A percentile compares a stretch with the other conserved stretches of the same genome.
Evolutionary conservation across 176 grass and related monocot genomes (phyloP).

Genomic region (Echinochloa phyllopogon): DNA sequence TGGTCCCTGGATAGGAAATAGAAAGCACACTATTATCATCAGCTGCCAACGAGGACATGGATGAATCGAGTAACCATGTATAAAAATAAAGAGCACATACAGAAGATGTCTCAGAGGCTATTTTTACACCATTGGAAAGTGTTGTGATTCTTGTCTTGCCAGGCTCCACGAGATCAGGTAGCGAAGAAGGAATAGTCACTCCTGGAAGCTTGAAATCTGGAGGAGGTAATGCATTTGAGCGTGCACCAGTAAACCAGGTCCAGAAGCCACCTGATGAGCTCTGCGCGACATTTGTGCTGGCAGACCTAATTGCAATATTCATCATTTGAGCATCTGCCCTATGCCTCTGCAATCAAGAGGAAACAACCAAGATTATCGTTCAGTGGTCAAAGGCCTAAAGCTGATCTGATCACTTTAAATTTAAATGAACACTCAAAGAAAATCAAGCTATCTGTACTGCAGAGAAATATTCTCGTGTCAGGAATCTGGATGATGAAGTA

Average conservation of each 20-base stretch:
- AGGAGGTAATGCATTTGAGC: conserved; percentile 68
- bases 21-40: conserved; percentile 30
- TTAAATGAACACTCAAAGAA: neutral
- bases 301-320: conserved; percentile 55
- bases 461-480: neutral
- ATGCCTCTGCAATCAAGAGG: conserved; percentile 46
- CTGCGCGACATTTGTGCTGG: conserved; percentile 67
- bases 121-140: conserved; percentile 82
- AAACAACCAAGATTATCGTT: conserved; percentile 3
- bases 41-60: conserved; percentile 17
- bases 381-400: neutral
- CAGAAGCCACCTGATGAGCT: conserved; percentile 76
- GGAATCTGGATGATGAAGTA: conserved; percentile 3
- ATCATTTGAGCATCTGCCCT: conserved; percentile 50
- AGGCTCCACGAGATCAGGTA: conserved; percentile 73
- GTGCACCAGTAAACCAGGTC: conserved; percentile 71
- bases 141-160: conserved; percentile 78
- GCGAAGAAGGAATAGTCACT: conserved; percentile 63
- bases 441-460: neutral
- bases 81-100: conserved; percentile 58
- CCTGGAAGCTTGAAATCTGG: conserved; percentile 79
- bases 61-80: conserved; percentile 31
- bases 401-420: neutral
- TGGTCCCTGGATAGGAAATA: conserved; percentile 55
- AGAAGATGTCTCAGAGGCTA: conserved; percentile 76